These are phyloP conservation scores for Roridomyces roridus DNA, from an alignment of 768 basidiomycete species.

Conservation along the genomic window DNA sequence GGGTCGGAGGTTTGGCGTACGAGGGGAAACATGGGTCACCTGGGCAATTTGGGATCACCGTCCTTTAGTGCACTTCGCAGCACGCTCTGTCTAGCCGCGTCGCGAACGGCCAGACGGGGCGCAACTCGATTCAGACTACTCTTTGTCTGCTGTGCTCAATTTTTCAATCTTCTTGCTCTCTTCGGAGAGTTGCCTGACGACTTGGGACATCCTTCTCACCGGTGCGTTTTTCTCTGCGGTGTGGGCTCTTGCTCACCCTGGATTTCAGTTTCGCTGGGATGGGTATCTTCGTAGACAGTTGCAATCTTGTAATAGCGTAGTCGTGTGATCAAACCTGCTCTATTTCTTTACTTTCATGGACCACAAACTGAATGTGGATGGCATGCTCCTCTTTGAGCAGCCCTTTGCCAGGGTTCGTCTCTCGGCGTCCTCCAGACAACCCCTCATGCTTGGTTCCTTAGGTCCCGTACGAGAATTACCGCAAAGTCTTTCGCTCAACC, in stretches of 20 bases:
- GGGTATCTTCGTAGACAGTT: no score
- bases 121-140: conserved; percentile 79
- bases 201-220: no score
- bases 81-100: conserved; percentile 38
- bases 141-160: conserved; percentile 57
- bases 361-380: conserved; percentile 72
- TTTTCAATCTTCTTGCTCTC: conserved; percentile 34
- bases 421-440: background rate
- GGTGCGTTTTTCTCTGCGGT: background rate
- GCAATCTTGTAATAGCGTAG: no score
- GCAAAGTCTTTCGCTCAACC: conserved; percentile 83
- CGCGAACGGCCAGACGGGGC: conserved; percentile 29
- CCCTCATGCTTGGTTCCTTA: conserved; percentile 33
- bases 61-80: conserved; percentile 77
- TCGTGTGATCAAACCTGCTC: no score
- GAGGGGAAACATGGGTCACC: conserved; percentile 27
- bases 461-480: conserved; percentile 92
- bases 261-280: background rate
- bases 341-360: conserved; percentile 36
- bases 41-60: conserved; percentile 31
- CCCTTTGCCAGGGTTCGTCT: conserved; percentile 73
- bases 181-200: conserved; percentile 8
- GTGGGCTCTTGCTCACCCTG: background rate
- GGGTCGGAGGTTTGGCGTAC: conserved; percentile 18
- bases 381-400: conserved; percentile 82